Percentiles rank a stretch among this genome's conserved stretches.
These are phyloP conservation scores for Tylopilus sp. DNA, from an alignment of 1,284 basidiomycete genomes.

Conservation along the genomic window DNA sequence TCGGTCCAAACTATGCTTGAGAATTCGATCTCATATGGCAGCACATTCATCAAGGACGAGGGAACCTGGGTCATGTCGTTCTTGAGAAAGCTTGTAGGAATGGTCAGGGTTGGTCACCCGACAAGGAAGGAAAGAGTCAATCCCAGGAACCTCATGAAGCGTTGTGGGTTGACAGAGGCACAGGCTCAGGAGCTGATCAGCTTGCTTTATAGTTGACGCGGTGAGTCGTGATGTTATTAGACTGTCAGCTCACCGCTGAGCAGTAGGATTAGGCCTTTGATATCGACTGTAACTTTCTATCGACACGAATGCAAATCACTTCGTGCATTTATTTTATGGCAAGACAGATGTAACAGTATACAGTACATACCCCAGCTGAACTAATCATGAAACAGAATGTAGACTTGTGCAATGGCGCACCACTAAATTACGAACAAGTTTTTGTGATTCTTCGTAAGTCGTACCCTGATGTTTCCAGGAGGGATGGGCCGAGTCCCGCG, in stretches of 20 bases:
- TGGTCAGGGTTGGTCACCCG: constrained; percentile 15
- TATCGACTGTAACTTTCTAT: neutral
- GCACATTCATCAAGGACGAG: constrained; percentile 16
- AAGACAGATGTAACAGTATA: neutral
- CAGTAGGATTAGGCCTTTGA: constrained; percentile 1
- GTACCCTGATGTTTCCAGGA: constrained; percentile 22
- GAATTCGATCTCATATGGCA: constrained; percentile 20
- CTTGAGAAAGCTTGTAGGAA: constrained; percentile 18
- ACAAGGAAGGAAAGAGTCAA: constrained; percentile 14
- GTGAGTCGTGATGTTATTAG: constrained; percentile 1
- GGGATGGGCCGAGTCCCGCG: constrained; percentile 16
- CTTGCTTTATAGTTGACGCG: constrained; percentile 7
- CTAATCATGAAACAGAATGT: constrained; percentile 10
- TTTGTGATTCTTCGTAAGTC: constrained; percentile 22
- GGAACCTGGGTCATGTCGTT: constrained; percentile 26
- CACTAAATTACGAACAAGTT: constrained; percentile 17
- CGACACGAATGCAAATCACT: neutral
- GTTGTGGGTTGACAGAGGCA: constrained; percentile 19
- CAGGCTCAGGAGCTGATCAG: constrained; percentile 22
- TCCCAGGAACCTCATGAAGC: constrained; percentile 7
- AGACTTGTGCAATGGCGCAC: constrained; percentile 13
- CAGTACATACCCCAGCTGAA: neutral
- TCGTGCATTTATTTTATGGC: neutral
- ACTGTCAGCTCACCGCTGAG: constrained; percentile 1
- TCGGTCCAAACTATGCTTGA: constrained; percentile 22